phyloP scores from a whole-genome alignment of 108 stramenopile genomes.

The Cyclotella distinguenda region DNA sequence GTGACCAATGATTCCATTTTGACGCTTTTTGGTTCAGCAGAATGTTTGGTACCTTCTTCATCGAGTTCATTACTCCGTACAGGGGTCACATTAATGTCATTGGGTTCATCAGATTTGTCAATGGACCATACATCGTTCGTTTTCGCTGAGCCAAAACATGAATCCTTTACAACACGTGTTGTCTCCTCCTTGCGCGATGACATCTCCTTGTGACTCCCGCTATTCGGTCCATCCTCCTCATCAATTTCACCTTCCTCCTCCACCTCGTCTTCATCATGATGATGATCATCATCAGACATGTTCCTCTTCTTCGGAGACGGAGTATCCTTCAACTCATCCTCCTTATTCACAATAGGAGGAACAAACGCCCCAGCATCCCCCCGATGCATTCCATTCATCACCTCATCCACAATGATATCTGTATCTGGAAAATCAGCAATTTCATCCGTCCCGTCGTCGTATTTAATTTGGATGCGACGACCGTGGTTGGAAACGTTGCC shows the following conservation, averaged over 20 bases:
- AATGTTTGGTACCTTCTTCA: too few relatives aligned
- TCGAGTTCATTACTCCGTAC: too few relatives aligned
- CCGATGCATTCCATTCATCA: constrained; percentile 64
- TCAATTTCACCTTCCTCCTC: neutral
- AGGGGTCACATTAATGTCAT: too few relatives aligned
- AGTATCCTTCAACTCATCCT: constrained; percentile 19
- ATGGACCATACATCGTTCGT: too few relatives aligned
- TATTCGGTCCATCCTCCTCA: neutral
- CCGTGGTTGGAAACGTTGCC: constrained; percentile 47
- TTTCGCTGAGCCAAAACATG: too few relatives aligned
- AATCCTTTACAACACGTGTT: too few relatives aligned
- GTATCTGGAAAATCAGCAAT: constrained; percentile 79
- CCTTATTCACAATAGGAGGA: constrained; percentile 24
- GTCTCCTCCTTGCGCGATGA: too few relatives aligned
- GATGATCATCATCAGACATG: neutral
- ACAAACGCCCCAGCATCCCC: constrained; percentile 36
- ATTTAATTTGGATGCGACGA: constrained; percentile 68
- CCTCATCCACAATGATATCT: constrained; percentile 82
- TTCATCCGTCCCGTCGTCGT: constrained; percentile 84
- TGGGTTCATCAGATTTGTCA: too few relatives aligned
- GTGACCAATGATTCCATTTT: too few relatives aligned
- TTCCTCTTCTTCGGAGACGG: constrained; percentile 4
- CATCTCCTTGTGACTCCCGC: neutral
- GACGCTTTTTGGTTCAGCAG: too few relatives aligned
- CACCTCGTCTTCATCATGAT: constrained; percentile 1